These are phyloP conservation scores for Plasmodium vivax DNA, from an alignment of 169 alveolate species.

Conservation along the genomic window DNA sequence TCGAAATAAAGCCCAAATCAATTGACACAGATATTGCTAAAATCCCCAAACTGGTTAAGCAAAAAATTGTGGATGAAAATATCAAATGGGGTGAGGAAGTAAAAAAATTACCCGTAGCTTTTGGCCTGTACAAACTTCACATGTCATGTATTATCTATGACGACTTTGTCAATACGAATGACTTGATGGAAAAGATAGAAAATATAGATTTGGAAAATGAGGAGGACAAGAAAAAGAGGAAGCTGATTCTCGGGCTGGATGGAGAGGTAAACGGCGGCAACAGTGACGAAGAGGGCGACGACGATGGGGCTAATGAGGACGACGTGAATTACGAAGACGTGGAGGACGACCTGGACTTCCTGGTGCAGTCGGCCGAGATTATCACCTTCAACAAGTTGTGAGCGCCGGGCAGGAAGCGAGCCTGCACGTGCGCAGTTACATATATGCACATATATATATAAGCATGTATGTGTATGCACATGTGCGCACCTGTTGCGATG, in stretches of 20 bases:
- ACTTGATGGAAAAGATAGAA: constrained; percentile 85
- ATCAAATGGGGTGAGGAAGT: constrained; percentile 90
- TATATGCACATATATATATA: not conserved
- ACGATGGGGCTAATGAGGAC: constrained; percentile 70
- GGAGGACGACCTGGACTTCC: constrained; percentile 83
- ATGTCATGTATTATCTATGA: constrained; percentile 88
- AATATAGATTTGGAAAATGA: constrained; percentile 86
- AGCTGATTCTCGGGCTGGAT: constrained; percentile 61
- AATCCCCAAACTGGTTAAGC: constrained; percentile 82
- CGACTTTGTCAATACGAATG: constrained; percentile 88
- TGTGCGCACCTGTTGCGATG: not conserved
- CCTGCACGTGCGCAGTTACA: not conserved
- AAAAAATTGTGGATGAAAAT: constrained; percentile 85
- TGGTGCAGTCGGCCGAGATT: constrained; percentile 89
- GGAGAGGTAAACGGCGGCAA: constrained; percentile 81
- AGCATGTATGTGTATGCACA: not conserved
- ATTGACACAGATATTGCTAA: constrained; percentile 86
- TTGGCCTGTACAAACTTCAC: constrained; percentile 89
- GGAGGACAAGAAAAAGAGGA: constrained; percentile 82
- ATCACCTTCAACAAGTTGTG: constrained; percentile 88
- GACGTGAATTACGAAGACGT: constrained; percentile 40
- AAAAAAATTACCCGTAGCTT: constrained; percentile 89
- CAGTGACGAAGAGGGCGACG: constrained; percentile 79
- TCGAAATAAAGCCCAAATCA: constrained; percentile 88
- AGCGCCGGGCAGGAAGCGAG: not conserved